Base-by-base conservation (phyloP, 1,284 basidiomycete species). In the Rhodotorula sp. region DNA sequence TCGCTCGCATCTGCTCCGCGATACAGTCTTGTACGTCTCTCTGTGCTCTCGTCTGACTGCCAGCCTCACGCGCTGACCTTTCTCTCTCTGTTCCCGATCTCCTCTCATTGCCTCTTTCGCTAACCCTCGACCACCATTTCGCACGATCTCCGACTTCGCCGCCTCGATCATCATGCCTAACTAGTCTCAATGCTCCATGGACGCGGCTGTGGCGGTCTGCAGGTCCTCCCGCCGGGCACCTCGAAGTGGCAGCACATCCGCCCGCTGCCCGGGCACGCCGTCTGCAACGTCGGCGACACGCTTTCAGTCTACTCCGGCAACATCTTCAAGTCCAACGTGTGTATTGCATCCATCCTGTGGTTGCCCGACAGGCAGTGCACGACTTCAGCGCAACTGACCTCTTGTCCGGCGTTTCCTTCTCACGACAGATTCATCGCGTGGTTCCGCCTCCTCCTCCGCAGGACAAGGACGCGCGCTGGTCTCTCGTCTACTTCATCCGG, bases 401-500 rank as follows among this genome's bases (percentile, higher is more conserved):
- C 34, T 34, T 5, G 34, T 5, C 34, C 34, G 34, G 34, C 34
- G 34, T 34, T 34, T 34, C 34, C 34, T 34, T 34, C 34, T 34
- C 34, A 34, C 34, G 14, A 13, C 87, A 86, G 73, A 80, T 88
- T 54, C 86, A 88, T 77, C 85, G 85, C 23, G 84, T 85, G 7
- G 80, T 85, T 21, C 71, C 74, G 9, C 74, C 74, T 34, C 74
- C 74, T 7, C 27, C 67, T 3, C 67, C 67, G 7, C 74, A 75
- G 48, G 44, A 66, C 54, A 50, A 50, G 21, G 44, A 60, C 65
- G 61, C 69, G 21, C 68, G 74, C 56, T 75, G 74, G 74, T 73
- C 72, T 21, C 64, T 73, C 48, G 74, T 71, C 42, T 73, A 66
- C 58, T 67, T 67, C 56, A 27, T 64, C 57, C 70, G 65, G 1